These are phyloP conservation scores for Cordyceps cateniannulata DNA, from an alignment of 2,329 filamentous ascomycete genomes.

Conservation along the genomic window DNA sequence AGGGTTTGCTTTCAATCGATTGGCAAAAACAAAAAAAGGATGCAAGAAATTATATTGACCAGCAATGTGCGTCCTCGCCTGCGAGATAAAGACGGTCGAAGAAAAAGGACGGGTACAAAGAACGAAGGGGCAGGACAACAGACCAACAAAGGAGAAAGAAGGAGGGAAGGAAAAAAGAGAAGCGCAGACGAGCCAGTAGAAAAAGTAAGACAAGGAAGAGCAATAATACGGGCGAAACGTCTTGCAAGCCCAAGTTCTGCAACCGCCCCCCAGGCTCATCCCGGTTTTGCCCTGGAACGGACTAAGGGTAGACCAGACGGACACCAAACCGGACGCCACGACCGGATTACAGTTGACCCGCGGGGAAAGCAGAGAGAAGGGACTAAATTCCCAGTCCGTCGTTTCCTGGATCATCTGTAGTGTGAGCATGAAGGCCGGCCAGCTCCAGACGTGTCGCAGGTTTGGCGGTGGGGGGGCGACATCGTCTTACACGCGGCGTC, in stretches of 20 bases:
- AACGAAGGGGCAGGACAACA: background rate
- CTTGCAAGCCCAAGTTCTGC: background rate
- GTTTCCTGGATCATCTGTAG: background rate
- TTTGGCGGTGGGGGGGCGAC: background rate
- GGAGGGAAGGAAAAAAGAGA: background rate
- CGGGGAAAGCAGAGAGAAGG: background rate
- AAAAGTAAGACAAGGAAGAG: background rate
- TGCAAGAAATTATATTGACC: background rate
- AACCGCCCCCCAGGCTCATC: background rate
- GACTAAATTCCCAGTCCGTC: background rate
- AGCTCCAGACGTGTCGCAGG: slow-evolving; percentile 7
- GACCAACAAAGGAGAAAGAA: slow-evolving; percentile 1
- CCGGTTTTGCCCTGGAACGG: slow-evolving; percentile 8
- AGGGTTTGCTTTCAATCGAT: too few relatives aligned
- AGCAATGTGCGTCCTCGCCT: slow-evolving; percentile 12
- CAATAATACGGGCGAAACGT: background rate
- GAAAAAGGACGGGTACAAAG: background rate
- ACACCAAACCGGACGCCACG: slow-evolving; percentile 1
- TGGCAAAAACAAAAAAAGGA: background rate
- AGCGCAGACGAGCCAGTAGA: background rate
- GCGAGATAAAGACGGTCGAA: slow-evolving; percentile 1
- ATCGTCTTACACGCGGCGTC: slow-evolving; percentile 11
- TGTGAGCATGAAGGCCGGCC: background rate
- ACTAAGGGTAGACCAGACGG: slow-evolving; percentile 9
- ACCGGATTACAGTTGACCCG: background rate